A percentile compares a stretch with the other conserved stretches of the same genome.
Conservation (phyloP, 768 basidiomycete species). For the Tricholoma sp. region DNA sequence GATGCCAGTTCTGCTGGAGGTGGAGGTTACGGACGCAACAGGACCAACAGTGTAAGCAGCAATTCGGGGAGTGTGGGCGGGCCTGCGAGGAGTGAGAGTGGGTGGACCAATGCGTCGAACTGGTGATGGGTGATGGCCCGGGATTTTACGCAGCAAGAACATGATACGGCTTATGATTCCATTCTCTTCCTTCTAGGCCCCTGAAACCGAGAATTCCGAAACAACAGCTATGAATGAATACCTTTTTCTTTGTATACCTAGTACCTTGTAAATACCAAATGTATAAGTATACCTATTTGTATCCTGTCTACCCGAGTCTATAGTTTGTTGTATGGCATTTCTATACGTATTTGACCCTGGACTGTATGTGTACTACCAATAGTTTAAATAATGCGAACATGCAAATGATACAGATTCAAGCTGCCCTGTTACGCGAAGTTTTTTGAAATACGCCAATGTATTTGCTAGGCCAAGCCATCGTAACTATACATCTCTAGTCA, state of each 20-base stretch:
- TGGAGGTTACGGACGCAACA: background rate
- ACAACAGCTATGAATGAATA: too few species aligned
- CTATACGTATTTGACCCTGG: too few species aligned
- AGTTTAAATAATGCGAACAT: too few species aligned
- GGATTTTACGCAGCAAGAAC: background rate
- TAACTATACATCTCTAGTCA: too few species aligned
- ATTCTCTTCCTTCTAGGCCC: background rate
- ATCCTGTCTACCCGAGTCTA: too few species aligned
- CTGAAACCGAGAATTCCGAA: background rate
- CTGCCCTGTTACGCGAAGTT: too few species aligned
- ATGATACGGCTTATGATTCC: background rate
- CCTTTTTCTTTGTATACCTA: background rate
- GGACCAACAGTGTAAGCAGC: background rate
- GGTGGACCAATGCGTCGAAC: background rate
- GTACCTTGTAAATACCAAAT: background rate
- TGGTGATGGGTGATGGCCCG: background rate
- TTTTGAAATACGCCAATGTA: too few species aligned
- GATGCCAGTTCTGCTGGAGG: background rate
- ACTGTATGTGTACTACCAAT: too few species aligned
- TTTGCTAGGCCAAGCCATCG: too few species aligned
- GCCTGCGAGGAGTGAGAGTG: background rate
- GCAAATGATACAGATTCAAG: too few species aligned
- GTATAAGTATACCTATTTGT: background rate
- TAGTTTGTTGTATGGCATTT: too few species aligned
- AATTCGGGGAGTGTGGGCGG: background rate